phyloP scores from a whole-genome alignment of 1,284 basidiomycete species.

The Sanguinoderma infundibulare region DNA sequence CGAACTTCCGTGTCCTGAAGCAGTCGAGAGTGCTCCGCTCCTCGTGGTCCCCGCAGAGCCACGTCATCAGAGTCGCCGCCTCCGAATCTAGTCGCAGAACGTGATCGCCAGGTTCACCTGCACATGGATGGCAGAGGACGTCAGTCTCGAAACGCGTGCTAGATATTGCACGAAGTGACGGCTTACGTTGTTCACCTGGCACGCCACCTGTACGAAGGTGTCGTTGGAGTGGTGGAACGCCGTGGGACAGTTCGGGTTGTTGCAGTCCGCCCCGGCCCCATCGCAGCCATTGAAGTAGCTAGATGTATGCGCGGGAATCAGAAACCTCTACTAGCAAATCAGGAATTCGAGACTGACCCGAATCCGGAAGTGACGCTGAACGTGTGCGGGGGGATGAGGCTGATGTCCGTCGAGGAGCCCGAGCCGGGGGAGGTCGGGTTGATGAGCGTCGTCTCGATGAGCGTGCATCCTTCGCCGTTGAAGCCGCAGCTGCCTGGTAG shows the following conservation, averaged over 20 bases:
- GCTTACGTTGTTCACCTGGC: slow-evolving; percentile 33
- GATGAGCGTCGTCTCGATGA: slow-evolving; percentile 48
- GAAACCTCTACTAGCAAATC: background rate
- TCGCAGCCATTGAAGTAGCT: slow-evolving; percentile 38
- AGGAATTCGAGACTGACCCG: background rate
- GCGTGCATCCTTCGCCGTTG: slow-evolving; percentile 49
- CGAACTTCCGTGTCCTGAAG: too few species aligned
- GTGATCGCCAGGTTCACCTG: slow-evolving; percentile 38
- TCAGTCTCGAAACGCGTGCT: background rate
- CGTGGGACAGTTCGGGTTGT: slow-evolving; percentile 30
- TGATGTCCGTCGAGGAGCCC: slow-evolving; percentile 48
- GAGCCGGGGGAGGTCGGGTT: slow-evolving; percentile 43
- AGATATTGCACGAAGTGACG: background rate
- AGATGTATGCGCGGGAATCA: background rate
- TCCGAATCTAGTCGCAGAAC: background rate
- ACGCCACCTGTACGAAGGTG: slow-evolving; percentile 45
- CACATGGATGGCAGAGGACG: background rate
- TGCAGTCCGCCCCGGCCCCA: slow-evolving; percentile 32
- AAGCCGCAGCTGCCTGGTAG: slow-evolving; percentile 35
- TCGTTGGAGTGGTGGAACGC: slow-evolving; percentile 47
- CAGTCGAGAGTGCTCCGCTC: too few species aligned
- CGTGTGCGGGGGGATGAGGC: slow-evolving; percentile 45
- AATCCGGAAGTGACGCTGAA: slow-evolving; percentile 39
- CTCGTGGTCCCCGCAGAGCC: too few species aligned
- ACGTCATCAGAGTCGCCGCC: too few species aligned